Evolutionary conservation across 2,329 filamentous ascomycete species (phyloP).

Genomic region (Stemphylium beticola): DNA sequence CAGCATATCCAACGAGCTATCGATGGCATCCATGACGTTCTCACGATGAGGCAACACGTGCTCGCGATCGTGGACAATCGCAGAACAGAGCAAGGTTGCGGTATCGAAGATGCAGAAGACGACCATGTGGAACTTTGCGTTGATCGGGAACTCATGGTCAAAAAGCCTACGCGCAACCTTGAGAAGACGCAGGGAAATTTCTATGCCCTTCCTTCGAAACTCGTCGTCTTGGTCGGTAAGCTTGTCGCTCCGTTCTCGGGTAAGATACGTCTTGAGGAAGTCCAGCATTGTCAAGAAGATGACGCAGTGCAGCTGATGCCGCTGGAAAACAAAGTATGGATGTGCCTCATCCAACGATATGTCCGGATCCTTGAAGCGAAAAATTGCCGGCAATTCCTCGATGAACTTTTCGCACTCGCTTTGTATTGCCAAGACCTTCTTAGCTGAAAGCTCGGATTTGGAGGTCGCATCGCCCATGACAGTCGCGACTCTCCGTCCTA

Average conservation of each 20-base stretch:
- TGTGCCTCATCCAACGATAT: constrained; percentile 50
- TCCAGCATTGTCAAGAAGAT: constrained; percentile 55
- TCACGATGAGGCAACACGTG: constrained; percentile 50
- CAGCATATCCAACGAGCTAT: constrained; percentile 36
- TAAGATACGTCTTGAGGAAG: constrained; percentile 57
- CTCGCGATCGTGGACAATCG: constrained; percentile 58
- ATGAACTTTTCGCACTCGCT: constrained; percentile 54
- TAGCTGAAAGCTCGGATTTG: constrained; percentile 21
- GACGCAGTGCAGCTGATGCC: constrained; percentile 55
- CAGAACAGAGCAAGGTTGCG: constrained; percentile 58
- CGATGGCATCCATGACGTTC: constrained; percentile 52
- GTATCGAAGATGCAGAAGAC: constrained; percentile 61
- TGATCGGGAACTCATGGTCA: constrained; percentile 53
- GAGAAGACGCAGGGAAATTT: constrained; percentile 55
- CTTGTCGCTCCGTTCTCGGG: constrained; percentile 40
- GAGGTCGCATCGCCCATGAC: constrained; percentile 28
- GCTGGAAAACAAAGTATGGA: constrained; percentile 56
- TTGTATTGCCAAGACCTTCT: constrained; percentile 36
- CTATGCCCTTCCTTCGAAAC: constrained; percentile 53
- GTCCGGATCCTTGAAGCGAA: constrained; percentile 51
- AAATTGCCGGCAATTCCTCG: constrained; percentile 51
- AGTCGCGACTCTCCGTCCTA: constrained; percentile 43
- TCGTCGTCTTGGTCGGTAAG: constrained; percentile 43
- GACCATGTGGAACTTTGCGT: constrained; percentile 58
- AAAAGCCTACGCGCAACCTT: constrained; percentile 51